Evolutionary conservation across 352 stramenopile genomes (phyloP).

Genomic region (Globisporangium rhizosaccharum): DNA sequence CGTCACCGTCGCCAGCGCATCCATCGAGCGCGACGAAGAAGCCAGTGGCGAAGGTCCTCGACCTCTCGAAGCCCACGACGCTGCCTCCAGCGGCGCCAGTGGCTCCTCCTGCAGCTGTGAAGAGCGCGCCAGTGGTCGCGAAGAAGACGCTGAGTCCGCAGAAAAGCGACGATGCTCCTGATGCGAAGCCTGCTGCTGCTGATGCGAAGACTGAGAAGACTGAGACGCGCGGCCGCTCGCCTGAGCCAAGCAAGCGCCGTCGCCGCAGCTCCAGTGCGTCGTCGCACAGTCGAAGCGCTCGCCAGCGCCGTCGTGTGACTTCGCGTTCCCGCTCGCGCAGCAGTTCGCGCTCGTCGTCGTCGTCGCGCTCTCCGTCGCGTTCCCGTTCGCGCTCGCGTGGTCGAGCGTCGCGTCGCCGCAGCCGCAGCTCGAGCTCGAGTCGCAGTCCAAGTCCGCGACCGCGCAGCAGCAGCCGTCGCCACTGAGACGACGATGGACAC

Average conservation of each 20-base stretch:
- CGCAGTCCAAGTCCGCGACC: slow-evolving; percentile 17
- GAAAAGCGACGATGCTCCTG: too few species aligned
- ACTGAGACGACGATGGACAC: neutral
- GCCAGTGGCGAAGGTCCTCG: slow-evolving; percentile 7
- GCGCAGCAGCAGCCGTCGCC: slow-evolving; percentile 10
- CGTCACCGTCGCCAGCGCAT: neutral
- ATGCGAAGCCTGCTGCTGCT: too few species aligned
- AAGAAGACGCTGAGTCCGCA: too few species aligned
- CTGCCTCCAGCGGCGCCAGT: too few species aligned
- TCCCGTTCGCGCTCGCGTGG: slow-evolving; percentile 20
- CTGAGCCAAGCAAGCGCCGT: slow-evolving; percentile 14
- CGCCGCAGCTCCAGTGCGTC: slow-evolving; percentile 20
- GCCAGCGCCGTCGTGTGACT: slow-evolving; percentile 12
- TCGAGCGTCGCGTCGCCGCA: slow-evolving; percentile 11
- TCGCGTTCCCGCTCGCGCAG: slow-evolving; percentile 1
- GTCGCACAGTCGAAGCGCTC: slow-evolving; percentile 17
- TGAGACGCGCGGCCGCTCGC: slow-evolving; percentile 5
- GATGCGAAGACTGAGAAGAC: neutral
- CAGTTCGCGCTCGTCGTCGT: slow-evolving; percentile 16
- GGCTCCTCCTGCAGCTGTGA: too few species aligned
- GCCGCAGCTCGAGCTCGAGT: slow-evolving; percentile 23
- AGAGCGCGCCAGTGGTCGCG: too few species aligned
- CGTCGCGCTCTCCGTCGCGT: slow-evolving; percentile 1
- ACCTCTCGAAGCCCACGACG: slow-evolving; percentile 10
- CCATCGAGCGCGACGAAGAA: slow-evolving; percentile 4